Conservation (phyloP, 2,329 filamentous ascomycete species). For the Teratosphaeria pseudoeucalypti region DNA sequence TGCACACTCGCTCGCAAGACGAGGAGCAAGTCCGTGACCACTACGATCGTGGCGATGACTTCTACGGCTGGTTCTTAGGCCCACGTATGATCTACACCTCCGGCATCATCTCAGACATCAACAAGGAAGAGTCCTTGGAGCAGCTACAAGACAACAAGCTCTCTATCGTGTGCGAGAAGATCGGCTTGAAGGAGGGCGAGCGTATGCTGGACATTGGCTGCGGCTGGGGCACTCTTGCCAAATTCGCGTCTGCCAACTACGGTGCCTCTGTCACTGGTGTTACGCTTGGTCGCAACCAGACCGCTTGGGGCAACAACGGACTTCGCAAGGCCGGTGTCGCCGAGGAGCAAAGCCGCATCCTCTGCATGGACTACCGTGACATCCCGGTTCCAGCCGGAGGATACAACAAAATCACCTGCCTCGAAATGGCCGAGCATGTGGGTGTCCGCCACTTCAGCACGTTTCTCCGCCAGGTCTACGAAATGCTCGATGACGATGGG, state of each 20-base stretch:
- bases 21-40: conserved; percentile 96
- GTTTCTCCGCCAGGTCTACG: conserved; percentile 78
- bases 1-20: conserved; percentile 88
- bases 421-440: conserved; percentile 98
- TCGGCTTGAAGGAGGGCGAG: conserved; percentile 71
- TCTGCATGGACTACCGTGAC: conserved; percentile 97
- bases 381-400: conserved; percentile 58
- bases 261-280: conserved; percentile 77
- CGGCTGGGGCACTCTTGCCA: conserved; percentile 93
- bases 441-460: conserved; percentile 76
- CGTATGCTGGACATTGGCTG: conserved; percentile 88
- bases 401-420: conserved; percentile 95
- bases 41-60: conserved; percentile 96
- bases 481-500: conserved; percentile 95
- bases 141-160: conserved; percentile 97
- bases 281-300: conserved; percentile 92
- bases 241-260: conserved; percentile 87
- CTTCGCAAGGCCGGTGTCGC: conserved; percentile 71
- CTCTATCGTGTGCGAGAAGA: conserved; percentile 90
- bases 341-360: conserved; percentile 80
- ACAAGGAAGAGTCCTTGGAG: conserved; percentile 81
- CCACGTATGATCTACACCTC: conserved; percentile 99
- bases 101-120: conserved; percentile 80
- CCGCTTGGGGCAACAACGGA: conserved; percentile 88
- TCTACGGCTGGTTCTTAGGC: conserved; percentile 97